A percentile compares a stretch with the other conserved stretches of the same genome.
Conservation (phyloP, 1,139 yeast species). For the Pichia sp. region DNA sequence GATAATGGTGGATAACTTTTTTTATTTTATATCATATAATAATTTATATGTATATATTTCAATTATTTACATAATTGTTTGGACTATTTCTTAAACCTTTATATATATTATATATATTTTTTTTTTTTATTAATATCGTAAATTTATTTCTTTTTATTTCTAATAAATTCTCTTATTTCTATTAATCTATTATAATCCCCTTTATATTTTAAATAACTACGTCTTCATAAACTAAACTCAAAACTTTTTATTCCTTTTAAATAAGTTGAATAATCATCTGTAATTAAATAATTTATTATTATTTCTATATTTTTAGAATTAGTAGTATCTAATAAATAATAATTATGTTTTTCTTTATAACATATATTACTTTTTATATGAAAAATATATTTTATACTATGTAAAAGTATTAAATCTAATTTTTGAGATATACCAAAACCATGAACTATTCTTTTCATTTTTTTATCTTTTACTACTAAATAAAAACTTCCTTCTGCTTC, state of each 20-base stretch:
- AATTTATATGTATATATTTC: not conserved
- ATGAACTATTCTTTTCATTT: slow-evolving; percentile 3
- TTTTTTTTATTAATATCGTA: not conserved
- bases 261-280: not conserved
- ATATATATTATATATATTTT: not conserved
- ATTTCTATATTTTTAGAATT: not conserved
- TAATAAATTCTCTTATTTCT: not conserved
- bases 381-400: not conserved
- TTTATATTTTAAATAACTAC: not conserved
- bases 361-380: not conserved
- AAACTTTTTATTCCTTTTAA: not conserved
- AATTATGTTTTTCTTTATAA: not conserved
- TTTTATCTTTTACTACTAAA: not conserved
- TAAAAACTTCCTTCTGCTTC: slow-evolving; percentile 5
- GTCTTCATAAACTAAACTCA: not conserved
- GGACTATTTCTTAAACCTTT: not conserved
- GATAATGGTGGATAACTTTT: not conserved
- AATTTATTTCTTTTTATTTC: not conserved
- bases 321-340: not conserved
- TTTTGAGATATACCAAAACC: not conserved
- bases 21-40: not conserved
- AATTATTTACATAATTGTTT: not conserved
- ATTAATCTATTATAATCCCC: not conserved
- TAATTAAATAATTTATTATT: too few relatives aligned
- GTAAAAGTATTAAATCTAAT: not conserved